phyloP scores from a whole-genome alignment of 306 rosid genomes.

The Fragaria nilgerrensis region DNA sequence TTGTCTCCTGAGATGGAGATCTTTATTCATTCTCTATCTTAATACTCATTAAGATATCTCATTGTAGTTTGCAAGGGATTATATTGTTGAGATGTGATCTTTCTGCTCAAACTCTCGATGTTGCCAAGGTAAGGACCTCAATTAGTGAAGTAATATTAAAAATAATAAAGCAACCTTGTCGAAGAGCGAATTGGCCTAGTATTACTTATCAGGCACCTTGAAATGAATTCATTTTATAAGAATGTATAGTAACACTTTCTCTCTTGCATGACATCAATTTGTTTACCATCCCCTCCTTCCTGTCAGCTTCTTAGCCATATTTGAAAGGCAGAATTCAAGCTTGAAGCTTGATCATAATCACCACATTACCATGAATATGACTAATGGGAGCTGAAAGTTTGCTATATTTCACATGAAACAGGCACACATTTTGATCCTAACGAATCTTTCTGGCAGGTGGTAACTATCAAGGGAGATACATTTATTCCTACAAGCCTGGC shows the following conservation, averaged over 20 bases:
- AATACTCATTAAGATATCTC: conserved; percentile 17
- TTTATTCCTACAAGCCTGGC: conserved; percentile 80
- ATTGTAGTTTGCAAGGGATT: conserved; percentile 81
- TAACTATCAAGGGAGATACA: conserved; percentile 55
- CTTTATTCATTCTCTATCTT: conserved; percentile 23
- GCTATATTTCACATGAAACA: background rate
- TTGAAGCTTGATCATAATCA: conserved; percentile 17
- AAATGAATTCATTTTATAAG: background rate
- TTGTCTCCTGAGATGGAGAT: conserved; percentile 13
- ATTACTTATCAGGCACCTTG: background rate
- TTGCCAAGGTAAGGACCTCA: conserved; percentile 56
- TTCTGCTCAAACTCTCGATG: conserved; percentile 49
- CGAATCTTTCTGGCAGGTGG: conserved; percentile 46
- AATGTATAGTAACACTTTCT: background rate
- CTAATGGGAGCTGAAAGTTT: conserved; percentile 2
- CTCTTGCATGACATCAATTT: conserved; percentile 13
- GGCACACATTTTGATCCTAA: background rate
- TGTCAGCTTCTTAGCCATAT: conserved; percentile 1
- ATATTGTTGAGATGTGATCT: conserved; percentile 56
- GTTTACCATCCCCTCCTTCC: conserved; percentile 7
- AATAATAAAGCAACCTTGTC: background rate
- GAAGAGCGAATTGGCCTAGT: background rate
- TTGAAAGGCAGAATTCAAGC: background rate
- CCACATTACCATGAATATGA: background rate
- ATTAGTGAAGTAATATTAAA: conserved; percentile 7